Evolutionary conservation across 768 basidiomycete genomes (phyloP).

Genomic region (Lanmaoa pseudosensibilis): DNA sequence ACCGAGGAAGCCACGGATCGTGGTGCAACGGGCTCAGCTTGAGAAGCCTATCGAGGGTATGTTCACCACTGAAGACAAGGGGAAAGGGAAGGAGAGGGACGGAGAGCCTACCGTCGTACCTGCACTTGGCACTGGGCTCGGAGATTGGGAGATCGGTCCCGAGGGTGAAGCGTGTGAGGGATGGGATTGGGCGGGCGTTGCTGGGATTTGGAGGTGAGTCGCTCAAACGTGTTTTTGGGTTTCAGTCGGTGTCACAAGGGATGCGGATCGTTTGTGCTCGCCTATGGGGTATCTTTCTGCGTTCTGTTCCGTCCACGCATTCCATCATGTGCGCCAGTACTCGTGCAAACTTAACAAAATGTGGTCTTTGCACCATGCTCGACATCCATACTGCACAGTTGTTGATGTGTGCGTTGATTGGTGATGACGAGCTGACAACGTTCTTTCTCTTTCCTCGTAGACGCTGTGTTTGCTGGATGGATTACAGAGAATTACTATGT

Average conservation of each 20-base stretch:
- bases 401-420: background rate
- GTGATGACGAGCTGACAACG: constrained; percentile 3
- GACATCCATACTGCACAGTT: background rate
- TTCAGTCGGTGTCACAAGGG: background rate
- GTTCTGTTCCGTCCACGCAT: background rate
- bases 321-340: background rate
- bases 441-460: constrained; percentile 26
- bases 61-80: constrained; percentile 4
- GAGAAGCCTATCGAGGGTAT: constrained; percentile 3
- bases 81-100: constrained; percentile 19
- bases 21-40: constrained; percentile 6
- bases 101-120: background rate
- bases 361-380: background rate
- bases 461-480: constrained; percentile 59
- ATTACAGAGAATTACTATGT: constrained; percentile 56
- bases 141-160: constrained; percentile 24
- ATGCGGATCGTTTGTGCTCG: background rate
- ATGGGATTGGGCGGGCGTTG: constrained; percentile 62
- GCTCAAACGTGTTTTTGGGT: background rate
- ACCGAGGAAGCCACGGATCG: constrained; percentile 18
- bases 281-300: too few species aligned
- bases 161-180: constrained; percentile 36
- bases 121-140: background rate
- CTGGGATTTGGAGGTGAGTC: constrained; percentile 54
- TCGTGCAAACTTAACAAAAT: too few species aligned